Percentiles rank a stretch among this genome's conserved stretches.
Conservation (phyloP, 345 rosid genomes). For the Clarkia xantiana region DNA sequence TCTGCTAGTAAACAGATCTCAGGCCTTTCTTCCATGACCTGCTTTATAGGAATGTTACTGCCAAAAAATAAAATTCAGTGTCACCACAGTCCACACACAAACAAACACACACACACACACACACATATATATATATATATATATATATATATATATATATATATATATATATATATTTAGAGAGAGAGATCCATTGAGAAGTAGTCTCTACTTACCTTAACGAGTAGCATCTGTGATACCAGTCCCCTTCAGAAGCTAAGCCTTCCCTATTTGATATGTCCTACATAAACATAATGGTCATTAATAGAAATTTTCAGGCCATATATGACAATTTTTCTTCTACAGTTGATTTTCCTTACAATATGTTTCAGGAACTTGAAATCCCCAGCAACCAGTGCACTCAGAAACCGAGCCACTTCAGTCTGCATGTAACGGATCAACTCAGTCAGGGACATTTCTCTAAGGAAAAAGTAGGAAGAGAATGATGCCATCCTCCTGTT, state of each 20-base stretch:
- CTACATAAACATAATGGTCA: conserved; percentile 17
- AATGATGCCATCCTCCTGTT: conserved; percentile 4
- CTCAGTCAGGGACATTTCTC: not conserved
- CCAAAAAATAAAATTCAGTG: conserved; percentile 9
- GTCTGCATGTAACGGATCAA: conserved; percentile 22
- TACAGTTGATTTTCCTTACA: conserved; percentile 28
- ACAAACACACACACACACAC: no score
- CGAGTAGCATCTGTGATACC: conserved; percentile 36
- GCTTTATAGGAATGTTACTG: conserved; percentile 53
- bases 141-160: no score
- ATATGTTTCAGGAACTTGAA: conserved; percentile 49
- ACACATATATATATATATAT: no score
- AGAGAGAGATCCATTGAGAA: not conserved
- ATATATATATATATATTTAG: no score
- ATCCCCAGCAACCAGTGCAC: conserved; percentile 53
- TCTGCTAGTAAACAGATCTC: conserved; percentile 57
- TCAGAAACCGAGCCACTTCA: conserved; percentile 53
- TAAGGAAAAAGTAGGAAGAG: not conserved
- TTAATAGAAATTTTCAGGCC: conserved; percentile 8
- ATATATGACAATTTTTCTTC: not conserved
- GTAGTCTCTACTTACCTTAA: conserved; percentile 32
- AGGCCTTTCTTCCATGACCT: conserved; percentile 60
- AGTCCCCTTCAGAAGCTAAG: conserved; percentile 44
- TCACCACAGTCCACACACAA: no score
- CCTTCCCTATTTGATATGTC: conserved; percentile 74